These are phyloP conservation scores for Starmera caribaea DNA, from an alignment of 805 yeast genomes.

Conservation along the genomic window DNA sequence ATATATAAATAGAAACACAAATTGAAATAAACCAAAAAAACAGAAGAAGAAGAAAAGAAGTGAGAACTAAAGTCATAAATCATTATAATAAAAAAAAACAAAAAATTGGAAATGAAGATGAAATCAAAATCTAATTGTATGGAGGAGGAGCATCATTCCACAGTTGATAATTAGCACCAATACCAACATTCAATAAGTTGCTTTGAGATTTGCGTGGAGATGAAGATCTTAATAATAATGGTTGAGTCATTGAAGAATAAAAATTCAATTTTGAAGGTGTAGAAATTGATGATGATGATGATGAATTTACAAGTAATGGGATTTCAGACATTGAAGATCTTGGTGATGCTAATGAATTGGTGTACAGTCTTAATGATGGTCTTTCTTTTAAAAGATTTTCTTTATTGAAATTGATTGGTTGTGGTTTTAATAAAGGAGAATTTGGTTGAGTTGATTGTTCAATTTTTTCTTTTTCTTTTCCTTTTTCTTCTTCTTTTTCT, in stretches of 20 bases:
- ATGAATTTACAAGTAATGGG: background rate
- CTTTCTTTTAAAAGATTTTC: too few species aligned
- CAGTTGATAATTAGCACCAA: slow-evolving; percentile 7
- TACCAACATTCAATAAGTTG: slow-evolving; percentile 12
- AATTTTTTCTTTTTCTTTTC: background rate
- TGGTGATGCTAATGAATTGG: too few species aligned
- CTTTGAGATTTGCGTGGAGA: slow-evolving; percentile 19
- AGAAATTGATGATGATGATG: background rate
- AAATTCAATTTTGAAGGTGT: slow-evolving; percentile 4
- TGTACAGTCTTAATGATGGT: too few species aligned
- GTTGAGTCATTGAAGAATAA: background rate
- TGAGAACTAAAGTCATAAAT: too few species aligned
- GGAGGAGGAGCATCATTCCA: slow-evolving; percentile 9
- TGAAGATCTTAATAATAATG: slow-evolving; percentile 2
- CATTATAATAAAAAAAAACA: too few species aligned
- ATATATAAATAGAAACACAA: too few species aligned
- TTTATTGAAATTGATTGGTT: too few species aligned
- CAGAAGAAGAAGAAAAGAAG: too few species aligned
- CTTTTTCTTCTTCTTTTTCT: slow-evolving; percentile 2
- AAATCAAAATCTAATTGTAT: background rate
- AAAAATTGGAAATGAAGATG: too few species aligned
- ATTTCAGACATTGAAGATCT: background rate
- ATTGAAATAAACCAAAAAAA: too few species aligned
- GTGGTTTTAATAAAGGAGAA: too few species aligned
- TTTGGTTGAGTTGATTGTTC: too few species aligned